phyloP scores from a whole-genome alignment of 768 basidiomycete genomes.

The Baorangia bicolor region DNA sequence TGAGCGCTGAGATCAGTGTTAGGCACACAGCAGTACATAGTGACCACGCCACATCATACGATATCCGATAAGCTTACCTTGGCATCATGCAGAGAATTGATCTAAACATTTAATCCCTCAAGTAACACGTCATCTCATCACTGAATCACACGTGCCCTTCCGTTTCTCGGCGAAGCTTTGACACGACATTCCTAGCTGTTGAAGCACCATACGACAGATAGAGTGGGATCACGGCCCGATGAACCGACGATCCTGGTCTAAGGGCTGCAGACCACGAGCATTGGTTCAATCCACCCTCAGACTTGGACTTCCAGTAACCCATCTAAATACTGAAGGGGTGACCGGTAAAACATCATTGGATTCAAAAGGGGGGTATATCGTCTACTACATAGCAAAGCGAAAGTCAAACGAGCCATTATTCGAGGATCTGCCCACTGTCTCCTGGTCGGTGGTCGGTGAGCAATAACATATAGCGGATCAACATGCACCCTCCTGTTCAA shows the following conservation, averaged over 20 bases:
- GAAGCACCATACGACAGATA: not conserved
- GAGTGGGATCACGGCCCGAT: too few species aligned
- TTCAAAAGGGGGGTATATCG: not conserved
- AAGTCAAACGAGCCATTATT: not conserved
- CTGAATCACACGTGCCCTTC: not conserved
- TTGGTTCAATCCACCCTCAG: not conserved
- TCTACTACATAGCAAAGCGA: not conserved
- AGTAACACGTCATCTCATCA: not conserved
- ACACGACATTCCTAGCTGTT: not conserved
- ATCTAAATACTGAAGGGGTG: not conserved
- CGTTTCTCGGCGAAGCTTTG: not conserved
- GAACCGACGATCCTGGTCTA: not conserved
- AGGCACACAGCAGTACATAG: not conserved
- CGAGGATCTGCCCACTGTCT: too few species aligned
- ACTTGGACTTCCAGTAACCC: not conserved
- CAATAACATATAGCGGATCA: not conserved
- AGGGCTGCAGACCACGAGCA: not conserved
- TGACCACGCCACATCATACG: not conserved
- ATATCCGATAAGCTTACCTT: not conserved
- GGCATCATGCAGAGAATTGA: not conserved
- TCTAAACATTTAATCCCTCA: not conserved
- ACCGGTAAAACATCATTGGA: not conserved
- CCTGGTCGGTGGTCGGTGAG: too few species aligned
- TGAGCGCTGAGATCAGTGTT: not conserved
- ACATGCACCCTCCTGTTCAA: not conserved